Conservation (phyloP, 1,284 basidiomycete species). For the Mycena citricolor region DNA sequence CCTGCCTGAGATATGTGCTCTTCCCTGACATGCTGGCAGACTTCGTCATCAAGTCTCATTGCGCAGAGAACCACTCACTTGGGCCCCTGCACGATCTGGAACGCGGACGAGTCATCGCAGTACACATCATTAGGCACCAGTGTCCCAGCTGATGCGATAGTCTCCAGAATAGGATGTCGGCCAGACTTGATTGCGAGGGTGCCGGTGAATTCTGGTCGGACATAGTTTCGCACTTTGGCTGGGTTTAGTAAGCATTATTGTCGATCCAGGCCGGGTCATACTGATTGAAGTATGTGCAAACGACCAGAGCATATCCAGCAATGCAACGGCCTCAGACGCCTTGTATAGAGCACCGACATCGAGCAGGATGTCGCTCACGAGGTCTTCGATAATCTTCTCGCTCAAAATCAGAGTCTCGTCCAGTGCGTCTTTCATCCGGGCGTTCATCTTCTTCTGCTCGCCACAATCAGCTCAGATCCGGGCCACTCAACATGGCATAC, state of each 20-base stretch:
- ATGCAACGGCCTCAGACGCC: constrained; percentile 85
- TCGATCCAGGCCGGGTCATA: constrained; percentile 35
- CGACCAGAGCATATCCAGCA: constrained; percentile 84
- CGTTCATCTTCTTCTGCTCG: constrained; percentile 77
- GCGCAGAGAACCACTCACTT: constrained; percentile 54
- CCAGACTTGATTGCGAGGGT: constrained; percentile 85
- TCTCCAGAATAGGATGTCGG: constrained; percentile 84
- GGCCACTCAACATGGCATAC: constrained; percentile 41
- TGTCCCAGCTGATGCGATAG: constrained; percentile 62
- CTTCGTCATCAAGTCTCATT: neutral
- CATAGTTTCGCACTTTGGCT: constrained; percentile 70
- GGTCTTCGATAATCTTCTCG: constrained; percentile 74
- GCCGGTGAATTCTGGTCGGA: constrained; percentile 84
- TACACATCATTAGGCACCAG: constrained; percentile 88
- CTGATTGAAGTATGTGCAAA: constrained; percentile 82
- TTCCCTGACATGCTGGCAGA: constrained; percentile 57
- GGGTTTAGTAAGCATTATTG: constrained; percentile 7
- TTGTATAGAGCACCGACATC: constrained; percentile 80
- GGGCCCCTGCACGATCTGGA: constrained; percentile 87
- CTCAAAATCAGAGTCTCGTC: constrained; percentile 84
- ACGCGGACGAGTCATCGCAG: constrained; percentile 75
- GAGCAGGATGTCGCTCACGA: constrained; percentile 63
- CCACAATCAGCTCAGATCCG: neutral
- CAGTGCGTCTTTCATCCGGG: constrained; percentile 79
- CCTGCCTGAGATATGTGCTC: constrained; percentile 88